Conservation (phyloP, 2,329 filamentous ascomycete genomes). For the Cryoendolithus antarcticus region DNA sequence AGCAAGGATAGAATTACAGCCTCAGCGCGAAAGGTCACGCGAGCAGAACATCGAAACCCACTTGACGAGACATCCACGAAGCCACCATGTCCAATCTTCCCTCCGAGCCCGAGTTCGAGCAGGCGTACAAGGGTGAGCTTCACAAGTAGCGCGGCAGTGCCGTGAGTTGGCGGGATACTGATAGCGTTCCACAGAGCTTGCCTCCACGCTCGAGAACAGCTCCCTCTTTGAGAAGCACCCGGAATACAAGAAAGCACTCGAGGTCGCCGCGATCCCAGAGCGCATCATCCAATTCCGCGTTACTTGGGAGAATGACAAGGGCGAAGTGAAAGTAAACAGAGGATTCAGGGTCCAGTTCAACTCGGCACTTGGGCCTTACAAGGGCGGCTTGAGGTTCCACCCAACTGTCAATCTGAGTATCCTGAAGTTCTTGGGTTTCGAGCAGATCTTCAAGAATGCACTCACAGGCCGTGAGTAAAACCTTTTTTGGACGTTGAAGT, state of each 20-base stretch:
- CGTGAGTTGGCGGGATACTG: neutral
- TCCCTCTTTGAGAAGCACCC: conserved; percentile 87
- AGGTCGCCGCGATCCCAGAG: conserved; percentile 82
- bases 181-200: conserved; percentile 57
- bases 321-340: conserved; percentile 79
- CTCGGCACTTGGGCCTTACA: conserved; percentile 93
- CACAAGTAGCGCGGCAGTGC: too few relatives aligned
- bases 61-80: too few relatives aligned
- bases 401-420: conserved; percentile 66
- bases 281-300: conserved; percentile 96
- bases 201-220: conserved; percentile 85
- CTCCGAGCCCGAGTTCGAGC: conserved; percentile 91
- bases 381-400: conserved; percentile 92
- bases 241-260: conserved; percentile 83
- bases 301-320: conserved; percentile 90
- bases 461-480: conserved; percentile 53
- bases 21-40: too few relatives aligned
- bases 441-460: conserved; percentile 99
- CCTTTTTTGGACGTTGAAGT: too few relatives aligned
- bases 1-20: too few relatives aligned
- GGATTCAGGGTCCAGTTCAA: conserved; percentile 98
- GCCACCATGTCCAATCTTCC: conserved; percentile 28
- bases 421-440: conserved; percentile 96
- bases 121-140: conserved; percentile 79
- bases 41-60: too few relatives aligned